Base-by-base conservation (phyloP, 2,329 filamentous ascomycete species). In the Pseudofabraea citricarpa region DNA sequence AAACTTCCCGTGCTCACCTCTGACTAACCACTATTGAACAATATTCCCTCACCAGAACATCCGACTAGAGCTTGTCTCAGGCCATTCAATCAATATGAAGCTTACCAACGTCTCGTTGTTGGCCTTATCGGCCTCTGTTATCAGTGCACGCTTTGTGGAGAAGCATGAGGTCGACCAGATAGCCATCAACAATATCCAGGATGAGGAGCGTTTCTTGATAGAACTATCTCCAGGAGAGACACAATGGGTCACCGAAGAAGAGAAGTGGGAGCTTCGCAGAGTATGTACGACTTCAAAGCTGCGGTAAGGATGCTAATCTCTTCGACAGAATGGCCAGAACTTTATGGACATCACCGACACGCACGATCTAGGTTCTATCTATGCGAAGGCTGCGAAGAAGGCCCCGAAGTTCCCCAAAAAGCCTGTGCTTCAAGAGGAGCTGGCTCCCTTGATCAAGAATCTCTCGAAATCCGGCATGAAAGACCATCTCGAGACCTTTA, bases 261-360 rank as follows among this genome's bases (percentile, higher is more conserved):
- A 96, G 70, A 98, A 97, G 68, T 96, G 91, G 90, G 82, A 84
- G 64, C 70, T 97, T 51, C 83, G 86, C 59, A 76, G 89, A 55
- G 90, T 94, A 75, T 45, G 79, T 12, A 22, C 21, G n/a, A n/a
- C n/a, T n/a, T n/a, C n/a, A n/a, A n/a, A n/a, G n/a, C n/a, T n/a
- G n/a, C n/a, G n/a, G n/a, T n/a, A n/a, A n/a, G n/a, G n/a, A n/a
- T n/a, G 39, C 51, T 56, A 40, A 54, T 43, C 13, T 19, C 31
- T 22, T n/a, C n/a, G 48, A 29, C 56, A 94, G 88, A 76, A 87
- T 61, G 90, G 90, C 57, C 75, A 83, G 54, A 86, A 83, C 58
- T 97, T 97, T 74, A 94, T 97, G 76, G 91, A 97, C 68, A 90
- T 97, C 59, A 96, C 93, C 48, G 77, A 88, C 32, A 79, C 82